A percentile compares a stretch with the other conserved stretches of the same genome.
phyloP scores from a whole-genome alignment of 768 basidiomycete species.

The Boletus patriciae region DNA sequence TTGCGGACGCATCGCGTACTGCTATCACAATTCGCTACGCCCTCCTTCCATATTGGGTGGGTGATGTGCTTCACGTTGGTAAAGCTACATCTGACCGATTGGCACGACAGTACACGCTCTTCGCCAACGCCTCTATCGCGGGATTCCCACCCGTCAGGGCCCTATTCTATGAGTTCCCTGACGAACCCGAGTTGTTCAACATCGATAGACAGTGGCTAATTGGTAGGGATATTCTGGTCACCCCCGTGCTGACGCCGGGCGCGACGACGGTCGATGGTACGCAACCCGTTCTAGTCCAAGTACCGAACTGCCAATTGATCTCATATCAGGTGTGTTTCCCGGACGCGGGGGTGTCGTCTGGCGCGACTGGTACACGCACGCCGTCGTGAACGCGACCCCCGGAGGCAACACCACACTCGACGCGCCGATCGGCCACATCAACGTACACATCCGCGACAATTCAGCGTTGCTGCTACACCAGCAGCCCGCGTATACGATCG shows the following conservation, averaged over 20 bases:
- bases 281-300: conserved; percentile 19
- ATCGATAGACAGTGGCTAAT: conserved; percentile 71
- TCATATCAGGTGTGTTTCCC: conserved; percentile 55
- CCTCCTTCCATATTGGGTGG: conserved; percentile 74
- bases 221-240: conserved; percentile 68
- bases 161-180: conserved; percentile 75
- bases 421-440: conserved; percentile 71
- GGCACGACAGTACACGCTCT: conserved; percentile 57
- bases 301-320: background rate
- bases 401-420: conserved; percentile 47
- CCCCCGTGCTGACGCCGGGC: conserved; percentile 70
- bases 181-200: conserved; percentile 61
- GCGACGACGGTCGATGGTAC: conserved; percentile 62
- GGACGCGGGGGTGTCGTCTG: conserved; percentile 56
- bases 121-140: conserved; percentile 58
- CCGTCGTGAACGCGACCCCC: conserved; percentile 43
- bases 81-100: conserved; percentile 27
- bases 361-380: conserved; percentile 73
- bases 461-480: conserved; percentile 61
- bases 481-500: conserved; percentile 60
- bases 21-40: conserved; percentile 67
- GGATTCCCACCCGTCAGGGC: conserved; percentile 73
- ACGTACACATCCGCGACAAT: conserved; percentile 68
- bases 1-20: conserved; percentile 67
- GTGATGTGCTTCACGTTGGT: conserved; percentile 17